A percentile compares a stretch with the other conserved stretches of the same genome.
phyloP scores from a whole-genome alignment of 495 filamentous ascomycete genomes.

The Aspergillus carlsbadensis region DNA sequence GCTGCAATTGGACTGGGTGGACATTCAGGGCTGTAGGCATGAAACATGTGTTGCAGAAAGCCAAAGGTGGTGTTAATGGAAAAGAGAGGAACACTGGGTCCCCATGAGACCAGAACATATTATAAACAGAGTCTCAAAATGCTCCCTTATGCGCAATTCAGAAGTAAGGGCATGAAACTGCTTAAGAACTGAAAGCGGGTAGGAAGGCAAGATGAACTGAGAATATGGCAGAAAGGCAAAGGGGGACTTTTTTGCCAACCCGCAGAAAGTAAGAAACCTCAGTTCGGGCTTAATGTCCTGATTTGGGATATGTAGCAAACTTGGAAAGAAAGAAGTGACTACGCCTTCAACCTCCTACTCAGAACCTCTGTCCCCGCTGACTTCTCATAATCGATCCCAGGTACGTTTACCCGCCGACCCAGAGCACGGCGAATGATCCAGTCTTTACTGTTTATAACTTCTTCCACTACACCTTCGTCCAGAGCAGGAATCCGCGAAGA shows the following conservation, averaged over 20 bases:
- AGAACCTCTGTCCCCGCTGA: constrained; percentile 40
- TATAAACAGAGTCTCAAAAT: too few species aligned
- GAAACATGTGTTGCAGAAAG: neutral
- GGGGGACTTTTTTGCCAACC: too few species aligned
- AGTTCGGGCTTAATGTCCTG: too few species aligned
- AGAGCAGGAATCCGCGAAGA: constrained; percentile 30
- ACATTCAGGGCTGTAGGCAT: neutral
- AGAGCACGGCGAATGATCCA: constrained; percentile 49
- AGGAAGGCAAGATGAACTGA: too few species aligned
- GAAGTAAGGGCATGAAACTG: too few species aligned
- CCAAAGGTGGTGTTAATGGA: too few species aligned
- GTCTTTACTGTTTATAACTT: constrained; percentile 45
- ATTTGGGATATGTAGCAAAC: neutral
- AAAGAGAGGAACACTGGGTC: too few species aligned
- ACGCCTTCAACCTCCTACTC: constrained; percentile 37
- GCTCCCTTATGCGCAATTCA: too few species aligned
- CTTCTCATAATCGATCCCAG: constrained; percentile 36
- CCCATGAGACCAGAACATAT: too few species aligned
- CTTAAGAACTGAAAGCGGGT: too few species aligned
- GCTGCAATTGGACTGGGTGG: neutral
- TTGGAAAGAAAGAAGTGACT: neutral
- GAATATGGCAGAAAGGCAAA: too few species aligned
- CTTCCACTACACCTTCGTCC: constrained; percentile 35
- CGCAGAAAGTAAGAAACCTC: too few species aligned
- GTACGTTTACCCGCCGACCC: constrained; percentile 32